Conservation (phyloP, 2,329 filamentous ascomycete species). For the Torrubiella hemipterigena region DNA sequence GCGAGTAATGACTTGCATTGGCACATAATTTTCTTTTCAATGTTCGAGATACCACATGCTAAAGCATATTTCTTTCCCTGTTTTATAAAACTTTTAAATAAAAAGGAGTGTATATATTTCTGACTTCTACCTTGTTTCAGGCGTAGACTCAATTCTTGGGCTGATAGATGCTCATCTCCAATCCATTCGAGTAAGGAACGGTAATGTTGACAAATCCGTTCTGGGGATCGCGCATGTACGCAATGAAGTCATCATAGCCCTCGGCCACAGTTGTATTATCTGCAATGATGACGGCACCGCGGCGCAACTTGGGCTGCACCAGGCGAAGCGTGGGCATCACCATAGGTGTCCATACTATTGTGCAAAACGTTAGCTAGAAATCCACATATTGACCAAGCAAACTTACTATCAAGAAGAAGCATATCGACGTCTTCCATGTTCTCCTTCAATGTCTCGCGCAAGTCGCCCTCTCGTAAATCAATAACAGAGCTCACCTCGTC, state of each 20-base stretch:
- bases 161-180: slow-evolving; percentile 11
- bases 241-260: slow-evolving; percentile 30
- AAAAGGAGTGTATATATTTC: neutral
- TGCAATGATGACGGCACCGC: slow-evolving; percentile 30
- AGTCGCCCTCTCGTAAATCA: slow-evolving; percentile 40
- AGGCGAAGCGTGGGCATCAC: slow-evolving; percentile 35
- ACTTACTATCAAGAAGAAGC: slow-evolving; percentile 45
- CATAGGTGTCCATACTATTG: slow-evolving; percentile 37
- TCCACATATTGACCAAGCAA: neutral
- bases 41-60: neutral
- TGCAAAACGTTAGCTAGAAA: neutral
- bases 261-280: slow-evolving; percentile 30
- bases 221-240: slow-evolving; percentile 24
- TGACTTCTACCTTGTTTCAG: neutral
- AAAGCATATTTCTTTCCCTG: neutral
- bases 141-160: slow-evolving; percentile 4
- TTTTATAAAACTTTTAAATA: slow-evolving; percentile 1
- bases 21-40: neutral
- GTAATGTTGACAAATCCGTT: slow-evolving; percentile 30
- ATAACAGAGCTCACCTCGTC: slow-evolving; percentile 31
- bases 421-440: slow-evolving; percentile 17
- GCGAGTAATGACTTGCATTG: too few species aligned
- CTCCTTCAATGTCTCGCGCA: slow-evolving; percentile 33
- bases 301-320: slow-evolving; percentile 26
- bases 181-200: slow-evolving; percentile 9